phyloP scores from a whole-genome alignment of 2,329 filamentous ascomycete species.

The Ophiosphaerella herpotricha region DNA sequence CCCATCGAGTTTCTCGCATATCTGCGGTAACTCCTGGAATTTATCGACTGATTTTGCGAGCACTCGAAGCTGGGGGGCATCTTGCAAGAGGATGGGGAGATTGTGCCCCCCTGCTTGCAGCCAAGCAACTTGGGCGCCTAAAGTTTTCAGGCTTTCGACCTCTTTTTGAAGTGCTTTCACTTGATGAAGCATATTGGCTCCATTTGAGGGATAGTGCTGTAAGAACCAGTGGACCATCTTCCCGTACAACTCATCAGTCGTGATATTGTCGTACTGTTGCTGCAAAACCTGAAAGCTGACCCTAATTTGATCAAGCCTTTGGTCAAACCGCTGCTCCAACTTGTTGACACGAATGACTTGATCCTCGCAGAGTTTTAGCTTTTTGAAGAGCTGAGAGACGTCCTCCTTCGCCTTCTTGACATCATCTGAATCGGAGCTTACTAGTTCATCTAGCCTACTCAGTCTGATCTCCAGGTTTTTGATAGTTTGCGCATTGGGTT shows the following conservation, averaged over 20 bases:
- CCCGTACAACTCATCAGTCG: constrained; percentile 24
- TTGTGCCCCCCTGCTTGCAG: constrained; percentile 1
- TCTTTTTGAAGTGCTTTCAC: constrained; percentile 7
- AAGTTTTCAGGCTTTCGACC: constrained; percentile 2
- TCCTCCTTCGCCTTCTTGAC: too few relatives aligned
- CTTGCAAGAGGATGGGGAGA: not conserved
- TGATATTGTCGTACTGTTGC: constrained; percentile 33
- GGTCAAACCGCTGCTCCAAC: too few relatives aligned
- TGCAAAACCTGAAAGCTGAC: constrained; percentile 16
- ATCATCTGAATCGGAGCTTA: not conserved
- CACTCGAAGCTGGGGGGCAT: constrained; percentile 1
- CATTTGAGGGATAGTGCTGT: constrained; percentile 17
- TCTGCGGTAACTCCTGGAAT: not conserved
- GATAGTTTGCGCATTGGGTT: too few relatives aligned
- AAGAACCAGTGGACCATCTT: constrained; percentile 31
- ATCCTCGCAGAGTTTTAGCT: not conserved
- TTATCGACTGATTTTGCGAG: not conserved
- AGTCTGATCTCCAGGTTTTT: too few relatives aligned
- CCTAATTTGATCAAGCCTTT: constrained; percentile 7
- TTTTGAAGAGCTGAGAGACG: too few relatives aligned
- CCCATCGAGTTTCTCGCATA: not conserved
- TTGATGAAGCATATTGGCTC: constrained; percentile 6
- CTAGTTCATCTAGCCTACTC: too few relatives aligned
- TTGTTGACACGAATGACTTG: not conserved
- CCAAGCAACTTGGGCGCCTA: constrained; percentile 1